phyloP scores from a whole-genome alignment of 2,329 filamentous ascomycete genomes.

The Acrodontium crateriforme region DNA sequence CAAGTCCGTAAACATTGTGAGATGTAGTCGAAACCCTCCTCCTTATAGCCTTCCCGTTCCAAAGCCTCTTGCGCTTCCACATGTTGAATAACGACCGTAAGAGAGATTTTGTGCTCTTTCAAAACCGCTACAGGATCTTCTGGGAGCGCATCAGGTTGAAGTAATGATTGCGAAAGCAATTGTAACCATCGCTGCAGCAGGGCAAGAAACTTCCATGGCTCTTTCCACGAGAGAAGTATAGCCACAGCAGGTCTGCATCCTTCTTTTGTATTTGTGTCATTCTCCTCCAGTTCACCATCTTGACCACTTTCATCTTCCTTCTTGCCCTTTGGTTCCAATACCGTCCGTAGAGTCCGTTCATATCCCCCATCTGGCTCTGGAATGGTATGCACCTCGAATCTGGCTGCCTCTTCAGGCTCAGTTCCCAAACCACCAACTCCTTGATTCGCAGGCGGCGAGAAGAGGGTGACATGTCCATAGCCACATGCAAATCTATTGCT shows the following conservation, averaged over 20 bases:
- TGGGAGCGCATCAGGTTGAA: slow-evolving; percentile 45
- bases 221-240: slow-evolving; percentile 87
- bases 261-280: slow-evolving; percentile 3
- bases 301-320: slow-evolving; percentile 5
- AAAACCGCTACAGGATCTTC: slow-evolving; percentile 67
- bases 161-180: slow-evolving; percentile 61
- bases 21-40: slow-evolving; percentile 92
- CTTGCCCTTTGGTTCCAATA: slow-evolving; percentile 11
- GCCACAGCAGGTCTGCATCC: slow-evolving; percentile 39
- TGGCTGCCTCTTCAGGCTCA: slow-evolving; percentile 20
- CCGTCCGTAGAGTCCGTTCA: slow-evolving; percentile 13
- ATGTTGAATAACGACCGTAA: slow-evolving; percentile 94
- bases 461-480: slow-evolving; percentile 21
- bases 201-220: slow-evolving; percentile 84
- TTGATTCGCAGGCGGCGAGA: slow-evolving; percentile 16
- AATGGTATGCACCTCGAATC: slow-evolving; percentile 19
- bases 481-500: slow-evolving; percentile 22
- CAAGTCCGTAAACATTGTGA: slow-evolving; percentile 85
- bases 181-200: slow-evolving; percentile 83
- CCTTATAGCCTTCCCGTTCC: slow-evolving; percentile 87
- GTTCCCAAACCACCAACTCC: slow-evolving; percentile 14
- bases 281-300: slow-evolving; percentile 7
- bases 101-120: slow-evolving; percentile 77
- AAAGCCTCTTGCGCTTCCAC: slow-evolving; percentile 83
- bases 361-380: slow-evolving; percentile 18